Evolutionary conservation across 2,329 filamentous ascomycete genomes (phyloP), one percentile per base, ranked within the genome.

Genomic region (Neonectria coccinea): DNA sequence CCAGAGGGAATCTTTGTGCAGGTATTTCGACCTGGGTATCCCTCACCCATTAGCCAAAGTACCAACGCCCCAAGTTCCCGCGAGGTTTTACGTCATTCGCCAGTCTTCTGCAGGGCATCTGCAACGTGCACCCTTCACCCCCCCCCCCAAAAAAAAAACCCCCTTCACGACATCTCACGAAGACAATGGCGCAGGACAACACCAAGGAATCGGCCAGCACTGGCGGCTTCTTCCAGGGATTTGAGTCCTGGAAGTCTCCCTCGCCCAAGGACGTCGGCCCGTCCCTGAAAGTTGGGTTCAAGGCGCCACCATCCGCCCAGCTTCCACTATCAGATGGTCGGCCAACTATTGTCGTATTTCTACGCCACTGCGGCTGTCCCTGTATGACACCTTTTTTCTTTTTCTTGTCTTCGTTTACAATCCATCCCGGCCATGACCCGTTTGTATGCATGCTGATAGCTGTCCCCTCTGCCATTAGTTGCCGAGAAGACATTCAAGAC

Each of bases 361-460:
- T 93, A 6, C 83, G 91, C 36, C 90, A 93, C 75, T 93, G 90
- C 75, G 91, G 91, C 36, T 92, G 90, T 79, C 91, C 91, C 11
- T 92, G 91, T 91, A 84, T 74, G 84, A n/a, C 18, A 51, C 48
- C 47, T 48, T 27, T 22, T 25, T 25, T 25, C 25, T 6, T 25
- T 25, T 25, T 25, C 25, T 25, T 25, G 5, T 25, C 25, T 25
- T 25, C 25, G 6, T 25, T 25, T 25, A 25, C 25, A 25, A 25
- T 25, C 25, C 25, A 25, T 25, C 5, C 25, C 5, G 25, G 25
- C 25, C 31, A 33, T 14, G 27, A 14, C n/a, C 20, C 18, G 14
- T 27, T 29, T 27, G 12, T 31, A 33, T 16, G 27, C 20, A 29
- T 48, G 10, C 29, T 44, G 20, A 62, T 36, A 14, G 27, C 41